Percentiles rank a stretch among this genome's conserved stretches.
Evolutionary conservation across 176 grass and related monocot species (phyloP).

Genomic region (Melocanna baccifera): DNA sequence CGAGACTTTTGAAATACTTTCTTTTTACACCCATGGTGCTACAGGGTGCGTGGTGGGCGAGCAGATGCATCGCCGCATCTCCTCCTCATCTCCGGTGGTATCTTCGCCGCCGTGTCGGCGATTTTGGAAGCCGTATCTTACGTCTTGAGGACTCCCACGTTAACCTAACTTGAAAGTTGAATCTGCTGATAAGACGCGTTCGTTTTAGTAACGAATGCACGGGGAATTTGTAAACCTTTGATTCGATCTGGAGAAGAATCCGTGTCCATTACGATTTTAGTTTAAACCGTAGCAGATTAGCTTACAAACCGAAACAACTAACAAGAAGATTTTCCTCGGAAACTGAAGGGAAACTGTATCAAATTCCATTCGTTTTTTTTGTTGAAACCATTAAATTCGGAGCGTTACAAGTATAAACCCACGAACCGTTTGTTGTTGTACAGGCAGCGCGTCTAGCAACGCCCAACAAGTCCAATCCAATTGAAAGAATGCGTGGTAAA

Average conservation of each 20-base stretch:
- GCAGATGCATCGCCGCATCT: conserved; percentile 46
- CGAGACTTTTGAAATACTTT: too few relatives aligned
- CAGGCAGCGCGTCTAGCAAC: background rate
- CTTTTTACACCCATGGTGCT: too few relatives aligned
- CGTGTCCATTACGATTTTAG: background rate
- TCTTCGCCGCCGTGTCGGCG: background rate
- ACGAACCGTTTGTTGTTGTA: background rate
- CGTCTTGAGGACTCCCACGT: background rate
- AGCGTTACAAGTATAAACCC: background rate
- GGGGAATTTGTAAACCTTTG: background rate
- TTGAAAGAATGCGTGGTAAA: background rate
- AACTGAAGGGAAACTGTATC: background rate
- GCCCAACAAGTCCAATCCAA: background rate
- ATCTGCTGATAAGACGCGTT: background rate
- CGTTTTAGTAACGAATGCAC: background rate
- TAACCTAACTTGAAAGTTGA: background rate
- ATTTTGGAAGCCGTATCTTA: conserved; percentile 16
- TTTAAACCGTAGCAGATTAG: background rate
- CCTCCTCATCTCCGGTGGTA: background rate
- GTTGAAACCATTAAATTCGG: too few relatives aligned
- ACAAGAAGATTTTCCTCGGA: background rate
- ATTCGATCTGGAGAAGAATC: background rate
- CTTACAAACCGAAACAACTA: background rate
- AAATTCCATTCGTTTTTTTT: background rate
- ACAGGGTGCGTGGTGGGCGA: conserved; percentile 54